These are phyloP conservation scores for Elsinoe ampelina DNA, from an alignment of 2,329 filamentous ascomycete species.

Conservation along the genomic window DNA sequence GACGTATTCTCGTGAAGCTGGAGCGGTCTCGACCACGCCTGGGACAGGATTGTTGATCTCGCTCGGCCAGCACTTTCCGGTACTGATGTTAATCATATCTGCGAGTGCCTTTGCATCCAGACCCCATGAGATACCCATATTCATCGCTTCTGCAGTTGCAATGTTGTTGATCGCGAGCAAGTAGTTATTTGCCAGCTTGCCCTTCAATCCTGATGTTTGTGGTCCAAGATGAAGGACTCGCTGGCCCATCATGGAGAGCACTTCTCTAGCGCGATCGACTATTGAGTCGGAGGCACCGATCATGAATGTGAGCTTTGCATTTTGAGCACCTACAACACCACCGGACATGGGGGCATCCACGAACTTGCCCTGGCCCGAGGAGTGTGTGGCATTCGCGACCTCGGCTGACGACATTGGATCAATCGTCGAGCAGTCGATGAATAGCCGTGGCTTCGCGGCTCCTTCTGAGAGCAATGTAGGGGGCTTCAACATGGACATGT, in stretches of 20 bases:
- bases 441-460: constrained; percentile 56
- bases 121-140: constrained; percentile 54
- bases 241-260: constrained; percentile 75
- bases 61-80: constrained; percentile 91
- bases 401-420: constrained; percentile 75
- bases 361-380: constrained; percentile 62
- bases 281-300: constrained; percentile 59
- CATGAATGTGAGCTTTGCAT: constrained; percentile 92
- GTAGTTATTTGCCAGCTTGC: constrained; percentile 96
- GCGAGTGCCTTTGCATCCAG: constrained; percentile 60
- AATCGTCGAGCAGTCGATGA: constrained; percentile 95
- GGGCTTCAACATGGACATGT: constrained; percentile 60
- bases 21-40: constrained; percentile 67
- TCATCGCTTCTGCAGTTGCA: constrained; percentile 58
- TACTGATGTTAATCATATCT: constrained; percentile 83
- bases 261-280: constrained; percentile 55
- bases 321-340: constrained; percentile 81
- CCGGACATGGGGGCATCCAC: constrained; percentile 96
- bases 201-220: constrained; percentile 77
- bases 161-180: constrained; percentile 89
- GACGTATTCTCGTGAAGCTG: constrained; percentile 62
- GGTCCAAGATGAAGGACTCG: constrained; percentile 76
- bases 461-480: constrained; percentile 42
- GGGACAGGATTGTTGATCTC: constrained; percentile 93
- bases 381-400: constrained; percentile 62